Conservation (phyloP, 2,329 filamentous ascomycete genomes). For the Neopestalotiopsis sp. region DNA sequence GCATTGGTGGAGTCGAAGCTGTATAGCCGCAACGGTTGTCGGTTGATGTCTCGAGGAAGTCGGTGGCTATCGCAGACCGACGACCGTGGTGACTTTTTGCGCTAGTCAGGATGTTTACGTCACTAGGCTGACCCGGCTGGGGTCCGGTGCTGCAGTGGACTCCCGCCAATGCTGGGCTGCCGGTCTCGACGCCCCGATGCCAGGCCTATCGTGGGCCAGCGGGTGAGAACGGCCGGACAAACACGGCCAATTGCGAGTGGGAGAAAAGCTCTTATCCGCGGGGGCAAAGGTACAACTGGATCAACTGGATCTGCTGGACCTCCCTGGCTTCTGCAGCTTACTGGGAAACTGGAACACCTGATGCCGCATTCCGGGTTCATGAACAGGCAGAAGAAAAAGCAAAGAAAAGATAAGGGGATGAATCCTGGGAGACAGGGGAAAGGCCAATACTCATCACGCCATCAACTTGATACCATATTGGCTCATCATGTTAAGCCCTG, state of each 20-base stretch:
- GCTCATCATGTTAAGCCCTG: background rate
- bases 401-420: background rate
- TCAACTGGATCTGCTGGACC: too few species aligned
- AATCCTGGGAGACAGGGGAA: background rate
- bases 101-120: slow-evolving; percentile 4
- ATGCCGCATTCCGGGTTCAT: background rate
- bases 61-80: slow-evolving; percentile 9
- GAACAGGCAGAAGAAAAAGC: background rate
- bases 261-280: slow-evolving; percentile 15
- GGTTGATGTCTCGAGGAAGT: background rate
- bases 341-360: background rate
- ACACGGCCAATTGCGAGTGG: slow-evolving; percentile 3
- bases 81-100: background rate
- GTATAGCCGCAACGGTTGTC: slow-evolving; percentile 13
- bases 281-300: background rate
- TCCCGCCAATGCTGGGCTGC: slow-evolving; percentile 5
- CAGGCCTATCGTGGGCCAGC: slow-evolving; percentile 10
- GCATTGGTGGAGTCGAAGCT: slow-evolving; percentile 4
- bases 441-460: slow-evolving; percentile 17
- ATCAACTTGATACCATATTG: slow-evolving; percentile 9
- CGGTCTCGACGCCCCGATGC: slow-evolving; percentile 21
- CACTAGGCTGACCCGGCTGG: background rate
- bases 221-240: background rate
- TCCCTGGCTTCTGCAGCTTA: background rate
- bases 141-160: slow-evolving; percentile 7